Evolutionary conservation across 345 rosid genomes (phyloP), one percentile per base, ranked within the genome.

Genomic region (Populus simonii): DNA sequence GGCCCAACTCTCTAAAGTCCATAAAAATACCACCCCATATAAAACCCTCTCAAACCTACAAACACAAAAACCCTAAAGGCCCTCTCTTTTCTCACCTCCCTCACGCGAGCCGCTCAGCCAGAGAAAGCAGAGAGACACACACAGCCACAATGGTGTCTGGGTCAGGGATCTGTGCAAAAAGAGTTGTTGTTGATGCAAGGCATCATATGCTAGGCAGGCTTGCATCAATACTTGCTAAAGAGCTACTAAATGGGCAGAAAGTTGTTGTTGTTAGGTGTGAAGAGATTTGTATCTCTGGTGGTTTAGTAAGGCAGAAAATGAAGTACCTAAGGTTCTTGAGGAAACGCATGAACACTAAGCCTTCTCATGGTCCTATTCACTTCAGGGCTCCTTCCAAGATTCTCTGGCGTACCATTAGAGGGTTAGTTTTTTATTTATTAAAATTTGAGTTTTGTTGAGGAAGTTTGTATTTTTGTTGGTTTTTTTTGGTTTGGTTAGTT

Each of bases 321-420:
- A 79, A 79, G 74, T 79, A 74, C 74, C 4, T 79, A 74, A 59
- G 82, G 66, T 79, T 79, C 73, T 67, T 79, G 72, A 65, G 81
- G 13, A 79, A 79, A 62, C 81, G 81, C 23, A 78, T 75, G 84
- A 83, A 83, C 74, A 83, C 85, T 11, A 83, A 83, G 74, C 85
- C 85, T 66, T 83, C 84, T 59, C 86, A 84, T 27, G 86, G 86
- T 5, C 86, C 86, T 66, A 84, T 84, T 70, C 86, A 84, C 39
- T 84, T 84, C 72, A 73, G 86, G 18, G 83, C 86, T 22, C 86
- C 86, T 71, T 62, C 83, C 15, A 84, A 84, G 74, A 84, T 84
- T 77, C 76, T 83, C 25, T 83, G 86, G 86, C 78, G 83, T 9
- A 83, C 83, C 7, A 71, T 83, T 22, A 83, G 86, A 22, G 83